These are phyloP conservation scores for Ehretia macrophylla DNA, from an alignment of 257 asterid species.

Conservation along the genomic window DNA sequence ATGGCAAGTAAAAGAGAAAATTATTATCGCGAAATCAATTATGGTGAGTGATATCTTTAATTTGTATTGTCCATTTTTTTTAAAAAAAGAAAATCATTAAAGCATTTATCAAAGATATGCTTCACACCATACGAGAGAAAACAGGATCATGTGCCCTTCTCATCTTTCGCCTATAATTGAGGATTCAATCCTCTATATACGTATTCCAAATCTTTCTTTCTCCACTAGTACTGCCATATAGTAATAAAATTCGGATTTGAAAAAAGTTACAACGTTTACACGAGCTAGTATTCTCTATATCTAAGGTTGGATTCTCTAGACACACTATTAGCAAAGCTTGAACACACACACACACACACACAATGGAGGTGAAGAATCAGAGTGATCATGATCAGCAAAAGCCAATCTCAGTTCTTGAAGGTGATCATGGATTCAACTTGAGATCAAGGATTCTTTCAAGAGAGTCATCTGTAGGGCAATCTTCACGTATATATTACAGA, in stretches of 20 bases:
- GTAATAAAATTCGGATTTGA: no score
- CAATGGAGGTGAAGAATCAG: background rate
- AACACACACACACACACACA: no score
- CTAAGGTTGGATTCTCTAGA: no score
- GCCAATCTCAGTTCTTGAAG: conserved; percentile 35
- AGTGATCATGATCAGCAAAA: conserved; percentile 16
- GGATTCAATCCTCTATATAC: conserved; percentile 26
- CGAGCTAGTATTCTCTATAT: no score
- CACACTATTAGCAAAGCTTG: no score
- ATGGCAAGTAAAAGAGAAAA: background rate
- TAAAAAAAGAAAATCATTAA: no score
- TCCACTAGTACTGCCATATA: background rate
- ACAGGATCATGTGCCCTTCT: conserved; percentile 54
- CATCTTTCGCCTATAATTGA: conserved; percentile 37
- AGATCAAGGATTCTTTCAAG: conserved; percentile 41
- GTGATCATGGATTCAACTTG: conserved; percentile 34
- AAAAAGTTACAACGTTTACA: no score
- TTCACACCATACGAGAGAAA: background rate
- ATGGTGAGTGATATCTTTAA: no score
- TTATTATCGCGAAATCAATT: no score
- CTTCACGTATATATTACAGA: conserved; percentile 49
- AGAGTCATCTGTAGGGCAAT: conserved; percentile 43
- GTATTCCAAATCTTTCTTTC: no score
- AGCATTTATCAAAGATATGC: no score
- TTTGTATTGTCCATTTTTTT: no score